Conservation (phyloP, 2,329 filamentous ascomycete genomes). For the Colletotrichum graminicola region DNA sequence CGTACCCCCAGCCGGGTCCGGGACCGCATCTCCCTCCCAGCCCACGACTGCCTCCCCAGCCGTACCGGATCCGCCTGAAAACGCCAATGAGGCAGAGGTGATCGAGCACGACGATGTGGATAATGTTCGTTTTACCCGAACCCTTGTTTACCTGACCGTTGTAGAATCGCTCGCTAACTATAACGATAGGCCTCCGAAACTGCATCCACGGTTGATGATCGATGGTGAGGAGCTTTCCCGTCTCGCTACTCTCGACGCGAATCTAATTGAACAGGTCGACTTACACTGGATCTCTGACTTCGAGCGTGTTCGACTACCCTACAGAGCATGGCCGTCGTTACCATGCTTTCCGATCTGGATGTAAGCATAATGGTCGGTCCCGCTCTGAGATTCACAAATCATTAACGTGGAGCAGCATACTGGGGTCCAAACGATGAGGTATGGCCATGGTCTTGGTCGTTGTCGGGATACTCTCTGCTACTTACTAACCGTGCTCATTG, state of each 20-base stretch:
- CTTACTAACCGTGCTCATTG: neutral
- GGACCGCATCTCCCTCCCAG: neutral
- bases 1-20: neutral
- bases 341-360: constrained; percentile 39
- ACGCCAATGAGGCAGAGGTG: neutral
- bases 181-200: neutral
- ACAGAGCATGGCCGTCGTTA: constrained; percentile 40
- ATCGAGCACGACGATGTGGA: constrained; percentile 20
- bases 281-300: constrained; percentile 34
- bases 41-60: neutral
- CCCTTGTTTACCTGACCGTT: neutral
- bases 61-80: neutral
- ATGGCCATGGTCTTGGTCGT: neutral
- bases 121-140: neutral
- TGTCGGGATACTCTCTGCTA: neutral
- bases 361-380: neutral
- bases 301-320: constrained; percentile 36
- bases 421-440: constrained; percentile 55
- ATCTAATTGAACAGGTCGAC: constrained; percentile 16
- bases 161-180: neutral
- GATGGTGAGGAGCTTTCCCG: neutral
- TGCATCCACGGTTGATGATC: constrained; percentile 26
- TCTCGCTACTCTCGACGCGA: too few species aligned
- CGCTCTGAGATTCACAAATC: too few species aligned
- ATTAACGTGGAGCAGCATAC: constrained; percentile 40